Conservation (phyloP, 2,329 filamentous ascomycete species). For the Sporothrix dimorphospora region DNA sequence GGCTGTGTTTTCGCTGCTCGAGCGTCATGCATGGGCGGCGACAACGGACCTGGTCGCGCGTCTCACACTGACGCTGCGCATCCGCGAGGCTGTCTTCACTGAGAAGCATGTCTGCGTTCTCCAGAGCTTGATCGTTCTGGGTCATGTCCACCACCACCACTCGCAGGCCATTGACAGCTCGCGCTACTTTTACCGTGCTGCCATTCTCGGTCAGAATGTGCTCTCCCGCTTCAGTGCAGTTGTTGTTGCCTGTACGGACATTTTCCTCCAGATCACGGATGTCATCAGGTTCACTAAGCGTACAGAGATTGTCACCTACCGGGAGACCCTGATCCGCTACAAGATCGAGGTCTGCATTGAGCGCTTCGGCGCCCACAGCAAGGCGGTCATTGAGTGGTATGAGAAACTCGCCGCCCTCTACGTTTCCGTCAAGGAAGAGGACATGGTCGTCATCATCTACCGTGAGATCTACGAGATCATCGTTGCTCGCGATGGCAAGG, state of each 20-base stretch:
- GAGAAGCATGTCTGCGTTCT: slow-evolving; percentile 43
- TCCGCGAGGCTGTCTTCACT: slow-evolving; percentile 44
- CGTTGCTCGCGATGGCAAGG: slow-evolving; percentile 40
- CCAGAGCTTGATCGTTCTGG: slow-evolving; percentile 45
- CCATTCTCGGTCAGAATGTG: slow-evolving; percentile 58
- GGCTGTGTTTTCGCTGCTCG: slow-evolving; percentile 44
- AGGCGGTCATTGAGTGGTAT: slow-evolving; percentile 45
- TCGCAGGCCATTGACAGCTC: slow-evolving; percentile 38
- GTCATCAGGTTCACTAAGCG: slow-evolving; percentile 42
- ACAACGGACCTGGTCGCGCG: slow-evolving; percentile 37
- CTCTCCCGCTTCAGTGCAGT: slow-evolving; percentile 41
- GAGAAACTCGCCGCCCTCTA: slow-evolving; percentile 45
- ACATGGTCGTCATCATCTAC: slow-evolving; percentile 41
- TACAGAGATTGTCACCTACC: slow-evolving; percentile 43
- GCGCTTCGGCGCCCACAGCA: slow-evolving; percentile 42
- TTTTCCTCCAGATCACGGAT: slow-evolving; percentile 44
- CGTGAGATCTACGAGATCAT: slow-evolving; percentile 44
- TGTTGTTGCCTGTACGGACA: slow-evolving; percentile 43
- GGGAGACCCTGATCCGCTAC: slow-evolving; percentile 45
- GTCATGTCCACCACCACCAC: slow-evolving; percentile 39
- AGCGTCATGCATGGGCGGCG: slow-evolving; percentile 40
- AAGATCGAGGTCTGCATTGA: slow-evolving; percentile 45
- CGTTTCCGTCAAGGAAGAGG: slow-evolving; percentile 42
- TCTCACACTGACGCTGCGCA: slow-evolving; percentile 43
- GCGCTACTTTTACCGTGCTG: slow-evolving; percentile 48